phyloP scores from a whole-genome alignment of 345 rosid genomes.

The Bruguiera parviflora region DNA sequence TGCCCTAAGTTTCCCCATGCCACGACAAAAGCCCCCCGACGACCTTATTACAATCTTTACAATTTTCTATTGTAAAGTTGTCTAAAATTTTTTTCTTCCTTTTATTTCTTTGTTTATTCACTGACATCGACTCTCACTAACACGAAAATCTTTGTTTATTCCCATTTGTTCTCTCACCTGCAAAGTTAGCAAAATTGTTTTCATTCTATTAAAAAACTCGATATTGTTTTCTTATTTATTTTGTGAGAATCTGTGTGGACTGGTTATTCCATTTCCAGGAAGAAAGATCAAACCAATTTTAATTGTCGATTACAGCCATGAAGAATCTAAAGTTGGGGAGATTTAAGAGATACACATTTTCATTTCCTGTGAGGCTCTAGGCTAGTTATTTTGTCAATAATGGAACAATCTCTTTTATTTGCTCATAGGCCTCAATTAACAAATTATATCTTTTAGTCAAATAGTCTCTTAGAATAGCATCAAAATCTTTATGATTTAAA shows the following conservation, averaged over 20 bases:
- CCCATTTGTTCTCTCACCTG: slow-evolving; percentile 27
- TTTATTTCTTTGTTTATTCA: slow-evolving; percentile 23
- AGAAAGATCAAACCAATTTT: slow-evolving; percentile 27
- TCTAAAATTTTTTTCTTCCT: slow-evolving; percentile 12
- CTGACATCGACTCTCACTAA: slow-evolving; percentile 58
- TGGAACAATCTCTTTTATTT: no score
- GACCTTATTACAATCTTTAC: slow-evolving; percentile 27
- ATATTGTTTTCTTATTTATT: slow-evolving; percentile 6
- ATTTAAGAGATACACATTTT: slow-evolving; percentile 8
- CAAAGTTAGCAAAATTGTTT: slow-evolving; percentile 40
- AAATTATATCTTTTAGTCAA: no score
- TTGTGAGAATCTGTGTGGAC: slow-evolving; percentile 6
- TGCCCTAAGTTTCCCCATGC: slow-evolving; percentile 23
- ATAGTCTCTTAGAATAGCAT: no score
- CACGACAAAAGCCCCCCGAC: slow-evolving; percentile 55
- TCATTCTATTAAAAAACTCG: slow-evolving; percentile 28
- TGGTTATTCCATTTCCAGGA: slow-evolving; percentile 22
- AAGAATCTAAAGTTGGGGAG: slow-evolving; percentile 4
- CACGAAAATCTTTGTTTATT: slow-evolving; percentile 27
- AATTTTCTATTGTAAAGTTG: slow-evolving; percentile 1
- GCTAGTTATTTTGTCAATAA: no score
- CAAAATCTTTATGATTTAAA: no score
- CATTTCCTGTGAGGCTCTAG: neutral
- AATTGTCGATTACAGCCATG: neutral
- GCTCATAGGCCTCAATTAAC: no score